Evolutionary conservation across 257 asterid species (phyloP).

Genomic region (Fraxinus cuspidata): DNA sequence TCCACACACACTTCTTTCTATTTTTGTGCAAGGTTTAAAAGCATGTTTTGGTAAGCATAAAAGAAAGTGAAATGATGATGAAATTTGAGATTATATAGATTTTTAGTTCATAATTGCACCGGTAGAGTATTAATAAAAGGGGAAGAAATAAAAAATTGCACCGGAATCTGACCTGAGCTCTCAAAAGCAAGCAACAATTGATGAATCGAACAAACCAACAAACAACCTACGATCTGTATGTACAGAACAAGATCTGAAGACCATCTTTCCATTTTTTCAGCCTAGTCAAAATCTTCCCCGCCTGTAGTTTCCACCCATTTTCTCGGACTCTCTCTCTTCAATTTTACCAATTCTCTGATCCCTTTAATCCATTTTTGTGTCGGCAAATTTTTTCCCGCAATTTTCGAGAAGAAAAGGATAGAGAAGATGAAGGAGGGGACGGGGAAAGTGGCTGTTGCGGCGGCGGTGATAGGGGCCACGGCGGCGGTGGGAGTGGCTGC

Average conservation of each 20-base stretch:
- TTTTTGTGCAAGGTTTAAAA: no score
- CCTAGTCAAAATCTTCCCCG: background rate
- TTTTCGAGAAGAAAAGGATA: background rate
- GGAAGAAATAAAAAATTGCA: background rate
- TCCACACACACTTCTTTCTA: no score
- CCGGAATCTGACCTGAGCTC: background rate
- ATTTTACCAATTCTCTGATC: background rate
- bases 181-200: background rate
- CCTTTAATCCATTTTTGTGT: background rate
- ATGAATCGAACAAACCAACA: background rate
- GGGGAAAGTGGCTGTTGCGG: constrained; percentile 70
- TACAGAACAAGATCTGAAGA: background rate
- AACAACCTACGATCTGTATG: background rate
- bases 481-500: constrained; percentile 68
- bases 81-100: no score
- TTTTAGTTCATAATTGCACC: no score
- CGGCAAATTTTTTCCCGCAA: background rate
- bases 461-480: constrained; percentile 74
- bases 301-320: background rate
- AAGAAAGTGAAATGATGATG: no score
- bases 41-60: no score
- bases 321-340: background rate
- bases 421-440: constrained; percentile 29
- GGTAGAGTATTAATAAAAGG: background rate
- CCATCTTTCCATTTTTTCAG: background rate